Evolutionary conservation across 163 green algal species (phyloP).

Genomic region (Chlorella variabilis): DNA sequence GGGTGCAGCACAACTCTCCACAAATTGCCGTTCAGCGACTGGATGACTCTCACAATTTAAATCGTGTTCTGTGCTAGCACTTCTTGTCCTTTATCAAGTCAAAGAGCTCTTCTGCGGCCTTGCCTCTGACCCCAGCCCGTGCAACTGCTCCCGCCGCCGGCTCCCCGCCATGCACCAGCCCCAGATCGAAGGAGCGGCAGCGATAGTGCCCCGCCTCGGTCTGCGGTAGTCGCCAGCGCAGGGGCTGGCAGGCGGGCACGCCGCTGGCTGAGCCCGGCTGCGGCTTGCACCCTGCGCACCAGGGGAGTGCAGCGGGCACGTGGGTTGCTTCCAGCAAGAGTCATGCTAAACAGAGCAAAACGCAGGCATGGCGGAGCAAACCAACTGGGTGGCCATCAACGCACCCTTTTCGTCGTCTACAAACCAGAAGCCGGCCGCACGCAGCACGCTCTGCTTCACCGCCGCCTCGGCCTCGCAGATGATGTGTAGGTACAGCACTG

Average conservation of each 20-base stretch:
- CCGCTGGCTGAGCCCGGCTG: not conserved
- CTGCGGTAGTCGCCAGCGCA: conserved; percentile 12
- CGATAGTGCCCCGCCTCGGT: not conserved
- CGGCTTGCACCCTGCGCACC: not conserved
- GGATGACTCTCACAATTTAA: too few relatives aligned
- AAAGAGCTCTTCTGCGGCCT: not conserved
- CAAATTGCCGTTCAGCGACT: too few relatives aligned
- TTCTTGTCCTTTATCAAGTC: not conserved
- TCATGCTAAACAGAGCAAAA: too few relatives aligned
- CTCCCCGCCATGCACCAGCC: conserved; percentile 14
- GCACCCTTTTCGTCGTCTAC: not conserved
- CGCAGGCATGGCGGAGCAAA: not conserved
- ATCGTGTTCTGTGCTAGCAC: too few relatives aligned
- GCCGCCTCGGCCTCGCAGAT: not conserved
- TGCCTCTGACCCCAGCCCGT: not conserved
- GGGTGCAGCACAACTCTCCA: too few relatives aligned
- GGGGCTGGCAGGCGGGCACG: conserved; percentile 20
- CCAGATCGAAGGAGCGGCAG: conserved; percentile 10
- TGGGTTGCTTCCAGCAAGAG: too few relatives aligned
- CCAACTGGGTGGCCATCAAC: too few relatives aligned
- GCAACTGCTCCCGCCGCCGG: not conserved
- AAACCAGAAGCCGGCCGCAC: not conserved
- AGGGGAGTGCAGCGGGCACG: not conserved
- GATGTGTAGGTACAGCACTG: conserved; percentile 20
- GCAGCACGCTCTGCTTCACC: not conserved